Evolutionary conservation across 225 moss, liverwort and hornwort genomes (phyloP).

Genomic region (Pseudoscleropodium purum): DNA sequence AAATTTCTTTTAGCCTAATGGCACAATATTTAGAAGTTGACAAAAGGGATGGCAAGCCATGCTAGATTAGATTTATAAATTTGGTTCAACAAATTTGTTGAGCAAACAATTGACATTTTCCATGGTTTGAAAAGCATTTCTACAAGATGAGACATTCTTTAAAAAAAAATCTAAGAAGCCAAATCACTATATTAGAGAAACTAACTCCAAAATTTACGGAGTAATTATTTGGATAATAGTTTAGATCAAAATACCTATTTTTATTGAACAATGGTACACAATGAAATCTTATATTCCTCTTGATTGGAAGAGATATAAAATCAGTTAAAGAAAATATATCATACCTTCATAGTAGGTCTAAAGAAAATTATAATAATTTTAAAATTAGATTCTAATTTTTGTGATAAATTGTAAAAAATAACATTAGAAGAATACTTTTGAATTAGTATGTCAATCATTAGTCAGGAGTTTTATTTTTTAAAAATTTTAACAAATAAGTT

Average conservation of each 20-base stretch:
- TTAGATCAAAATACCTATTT: neutral
- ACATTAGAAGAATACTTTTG: neutral
- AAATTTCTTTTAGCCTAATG: too few species aligned
- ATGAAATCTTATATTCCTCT: too few species aligned
- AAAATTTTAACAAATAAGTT: too few species aligned
- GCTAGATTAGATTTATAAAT: neutral
- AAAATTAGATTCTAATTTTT: too few species aligned
- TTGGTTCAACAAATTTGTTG: neutral
- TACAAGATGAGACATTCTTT: neutral
- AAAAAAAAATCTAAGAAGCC: neutral
- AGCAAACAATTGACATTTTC: neutral
- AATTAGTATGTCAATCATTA: neutral
- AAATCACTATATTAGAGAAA: neutral
- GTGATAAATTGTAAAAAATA: neutral
- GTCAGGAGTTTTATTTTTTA: too few species aligned
- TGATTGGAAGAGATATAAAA: neutral
- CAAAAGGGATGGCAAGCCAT: neutral
- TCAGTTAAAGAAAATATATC: neutral
- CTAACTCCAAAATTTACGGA: neutral
- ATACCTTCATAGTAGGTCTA: too few species aligned
- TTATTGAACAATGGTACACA: neutral
- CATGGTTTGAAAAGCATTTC: neutral
- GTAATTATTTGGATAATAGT: neutral
- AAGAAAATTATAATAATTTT: too few species aligned
- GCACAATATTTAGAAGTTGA: too few species aligned